Evolutionary conservation across 768 basidiomycete species (phyloP), one percentile per base, ranked within the genome.

Genomic region (Tephrocybe sp.): DNA sequence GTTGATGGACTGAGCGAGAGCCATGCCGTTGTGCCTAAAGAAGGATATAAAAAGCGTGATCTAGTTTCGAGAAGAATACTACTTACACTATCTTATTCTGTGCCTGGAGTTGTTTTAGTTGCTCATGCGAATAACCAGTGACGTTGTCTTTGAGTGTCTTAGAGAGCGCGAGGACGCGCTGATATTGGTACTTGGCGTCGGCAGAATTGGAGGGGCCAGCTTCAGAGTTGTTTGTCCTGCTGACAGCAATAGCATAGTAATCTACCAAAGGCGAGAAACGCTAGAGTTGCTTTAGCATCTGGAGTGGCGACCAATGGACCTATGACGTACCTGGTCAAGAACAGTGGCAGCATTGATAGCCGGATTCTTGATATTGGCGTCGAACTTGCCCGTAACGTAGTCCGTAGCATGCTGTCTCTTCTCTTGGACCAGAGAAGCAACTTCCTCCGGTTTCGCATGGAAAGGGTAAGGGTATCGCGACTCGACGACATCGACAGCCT

Each of bases 391-490:
- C 68, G 77, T 79, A 23, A 83, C 71, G 39, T 71, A 76, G 39
- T 77, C 70, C 5, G 79, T 74, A 38, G 80, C 78, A 60, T 65
- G 76, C 55, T 86, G 77, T 42, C 74, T 78, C 51, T 73, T 72
- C 52, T 81, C 74, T 58, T 78, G 81, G 34, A 89, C 74, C 53
- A 79, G 81, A 10, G 70, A 74, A 26, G 73, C 73, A 17, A 92
- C 79, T 2, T 91, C 88, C 59, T 86, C 85, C 3, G 88, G 84
- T 60, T 82, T 80, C 14, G 80, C 80, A 53, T 81, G 74, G 77
- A 91, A 92, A 4, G 88, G 80, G 62, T 84, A 85, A 11, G 89
- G 90, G 63, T 83, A 89, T 46, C 80, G 79, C 48, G 77, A 73
- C 72, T 90, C 76, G 48, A 91, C 85, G 16, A 66, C 82, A 62